phyloP scores from a whole-genome alignment of 192 early-diverging fungal species.

The Spizellomyces sp. region DNA sequence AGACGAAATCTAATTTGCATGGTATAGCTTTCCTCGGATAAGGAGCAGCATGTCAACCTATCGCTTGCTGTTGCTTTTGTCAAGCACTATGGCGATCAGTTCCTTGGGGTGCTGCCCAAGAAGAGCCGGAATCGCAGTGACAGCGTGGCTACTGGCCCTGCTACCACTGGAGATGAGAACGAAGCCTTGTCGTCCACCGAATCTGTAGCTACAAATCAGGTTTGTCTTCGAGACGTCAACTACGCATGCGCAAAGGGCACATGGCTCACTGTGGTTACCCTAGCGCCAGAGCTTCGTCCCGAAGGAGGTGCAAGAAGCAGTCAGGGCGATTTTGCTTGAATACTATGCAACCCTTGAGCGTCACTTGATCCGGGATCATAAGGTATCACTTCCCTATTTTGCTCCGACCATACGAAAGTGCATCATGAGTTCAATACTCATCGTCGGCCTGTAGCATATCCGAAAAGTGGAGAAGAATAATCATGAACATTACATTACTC shows the following conservation, averaged over 20 bases:
- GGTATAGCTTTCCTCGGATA: constrained; percentile 26
- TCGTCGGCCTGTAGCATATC: constrained; percentile 43
- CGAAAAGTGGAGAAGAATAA: constrained; percentile 73
- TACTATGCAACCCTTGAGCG: constrained; percentile 64
- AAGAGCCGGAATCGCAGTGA: no score
- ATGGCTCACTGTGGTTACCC: background rate
- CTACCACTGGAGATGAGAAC: background rate
- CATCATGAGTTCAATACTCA: constrained; percentile 7
- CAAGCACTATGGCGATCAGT: constrained; percentile 48
- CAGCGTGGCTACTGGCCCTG: no score
- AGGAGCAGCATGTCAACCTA: constrained; percentile 43
- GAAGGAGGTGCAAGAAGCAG: constrained; percentile 15
- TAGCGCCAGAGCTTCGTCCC: constrained; percentile 14
- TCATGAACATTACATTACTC: constrained; percentile 77
- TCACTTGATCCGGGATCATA: constrained; percentile 70
- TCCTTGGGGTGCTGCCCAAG: background rate
- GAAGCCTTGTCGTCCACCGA: background rate
- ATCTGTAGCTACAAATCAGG: background rate
- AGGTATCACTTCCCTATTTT: constrained; percentile 35
- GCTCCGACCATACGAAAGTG: background rate
- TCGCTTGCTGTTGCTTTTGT: constrained; percentile 48
- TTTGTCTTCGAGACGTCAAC: no score
- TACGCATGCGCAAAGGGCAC: background rate
- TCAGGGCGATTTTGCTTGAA: constrained; percentile 49
- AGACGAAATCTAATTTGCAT: no score